phyloP scores from a whole-genome alignment of 768 basidiomycete genomes.

The Suillus paluster region DNA sequence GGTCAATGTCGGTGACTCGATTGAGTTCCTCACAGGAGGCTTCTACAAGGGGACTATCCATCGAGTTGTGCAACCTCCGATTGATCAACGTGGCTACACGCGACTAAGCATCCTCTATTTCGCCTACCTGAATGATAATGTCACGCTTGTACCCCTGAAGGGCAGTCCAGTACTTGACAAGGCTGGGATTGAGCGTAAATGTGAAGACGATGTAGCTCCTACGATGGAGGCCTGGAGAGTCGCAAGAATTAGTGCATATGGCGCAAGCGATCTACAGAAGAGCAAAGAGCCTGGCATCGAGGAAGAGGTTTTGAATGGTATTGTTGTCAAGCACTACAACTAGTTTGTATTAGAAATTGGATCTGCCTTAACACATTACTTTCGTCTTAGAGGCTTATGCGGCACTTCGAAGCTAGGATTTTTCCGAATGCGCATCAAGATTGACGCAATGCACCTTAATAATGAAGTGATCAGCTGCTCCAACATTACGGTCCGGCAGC shows the following conservation, averaged over 20 bases:
- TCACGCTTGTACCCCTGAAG: constrained; percentile 47
- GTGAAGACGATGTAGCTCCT: constrained; percentile 46
- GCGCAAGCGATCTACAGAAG: constrained; percentile 47
- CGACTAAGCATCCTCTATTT: constrained; percentile 67
- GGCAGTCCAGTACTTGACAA: constrained; percentile 54
- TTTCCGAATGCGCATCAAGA: not conserved
- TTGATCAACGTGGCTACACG: constrained; percentile 52
- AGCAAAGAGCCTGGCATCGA: constrained; percentile 50
- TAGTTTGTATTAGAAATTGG: constrained; percentile 21
- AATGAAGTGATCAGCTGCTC: not conserved
- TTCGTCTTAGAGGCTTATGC: not conserved
- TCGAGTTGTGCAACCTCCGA: constrained; percentile 62
- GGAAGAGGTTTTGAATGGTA: constrained; percentile 59
- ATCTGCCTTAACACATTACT: not conserved
- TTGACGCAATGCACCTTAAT: not conserved
- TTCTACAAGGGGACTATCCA: constrained; percentile 65
- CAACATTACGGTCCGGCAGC: not conserved
- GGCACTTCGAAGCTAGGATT: not conserved
- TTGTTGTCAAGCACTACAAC: constrained; percentile 61
- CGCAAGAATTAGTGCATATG: constrained; percentile 55
- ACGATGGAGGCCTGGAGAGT: constrained; percentile 59
- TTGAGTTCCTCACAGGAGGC: constrained; percentile 65
- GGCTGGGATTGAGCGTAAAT: constrained; percentile 42
- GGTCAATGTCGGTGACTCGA: constrained; percentile 61
- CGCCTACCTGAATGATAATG: constrained; percentile 52